Percentiles rank a stretch among this genome's conserved stretches.
Conservation (phyloP, 208 protist genomes). For the Plasmodiophora brassicae region DNA sequence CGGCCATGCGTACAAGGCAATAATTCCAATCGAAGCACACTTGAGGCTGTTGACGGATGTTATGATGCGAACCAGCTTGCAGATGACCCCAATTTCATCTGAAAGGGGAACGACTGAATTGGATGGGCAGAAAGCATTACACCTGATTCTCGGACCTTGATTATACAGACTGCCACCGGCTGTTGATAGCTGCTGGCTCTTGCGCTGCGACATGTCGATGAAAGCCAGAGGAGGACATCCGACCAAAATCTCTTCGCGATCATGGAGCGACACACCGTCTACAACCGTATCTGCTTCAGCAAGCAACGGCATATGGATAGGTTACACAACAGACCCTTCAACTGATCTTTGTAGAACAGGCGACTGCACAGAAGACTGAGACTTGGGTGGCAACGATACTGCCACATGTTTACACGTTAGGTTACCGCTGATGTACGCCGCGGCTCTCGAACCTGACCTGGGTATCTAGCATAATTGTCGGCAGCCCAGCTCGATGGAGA, state of each 20-base stretch:
- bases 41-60: not conserved
- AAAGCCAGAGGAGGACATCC: not conserved
- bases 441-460: not conserved
- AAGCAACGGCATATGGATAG: not conserved
- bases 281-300: not conserved
- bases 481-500: not conserved
- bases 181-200: not conserved
- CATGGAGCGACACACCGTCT: not conserved
- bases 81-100: not conserved
- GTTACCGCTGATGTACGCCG: not conserved
- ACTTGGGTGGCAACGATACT: conserved; percentile 6
- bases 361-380: not conserved
- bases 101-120: not conserved
- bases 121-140: not conserved
- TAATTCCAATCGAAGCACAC: not conserved
- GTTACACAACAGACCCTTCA: not conserved
- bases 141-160: no score
- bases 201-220: not conserved
- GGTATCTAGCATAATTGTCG: not conserved
- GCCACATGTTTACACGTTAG: not conserved
- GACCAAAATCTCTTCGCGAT: not conserved
- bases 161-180: not conserved
- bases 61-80: not conserved
- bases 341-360: not conserved
- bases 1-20: not conserved